Evolutionary conservation across 371 early-diverging fungal species (phyloP), one percentile per base, ranked within the genome.

Genomic region (Mucor sp.): DNA sequence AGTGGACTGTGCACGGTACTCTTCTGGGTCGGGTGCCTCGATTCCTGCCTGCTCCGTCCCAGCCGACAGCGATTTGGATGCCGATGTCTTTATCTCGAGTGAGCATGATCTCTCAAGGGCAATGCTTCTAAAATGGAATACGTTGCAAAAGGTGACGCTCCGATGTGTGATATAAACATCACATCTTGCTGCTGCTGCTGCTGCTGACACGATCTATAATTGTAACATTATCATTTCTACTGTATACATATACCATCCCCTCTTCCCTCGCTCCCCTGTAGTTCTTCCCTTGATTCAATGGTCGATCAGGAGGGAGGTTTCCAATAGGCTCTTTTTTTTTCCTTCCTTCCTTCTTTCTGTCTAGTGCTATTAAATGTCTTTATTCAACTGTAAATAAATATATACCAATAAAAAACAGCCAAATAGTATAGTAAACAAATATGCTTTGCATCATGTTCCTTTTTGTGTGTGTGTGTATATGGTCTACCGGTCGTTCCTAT

Each of bases 81-180:
- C 41, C 47, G 33, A 32, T 8, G 21, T 15, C 6, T 7, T 65
- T 14, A 17, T 58, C 19, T 14, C 35, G 6, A 12, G 33, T 21
- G 33, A 62, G 15, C 17, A 27, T 7, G 32, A 62, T 6, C 47
- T 37, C 7, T 30, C 28, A 21, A 30, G 32, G n/a, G 50, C 62
- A 19, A 58, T 65, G 59, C 48, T 33, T 23, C 32, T 48, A 27
- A 43, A 35, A 58, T 58, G 65, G 65, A 30, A 32, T 35, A 14
- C 17, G 2, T 30, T 44, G 8, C 32, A 21, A 23, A 65, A 65
- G 48, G 48, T 58, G 23, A 65, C 65, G 15, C 58, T 58, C 33
- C 65, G 65, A 12, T 62, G 62, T 62, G 35, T 60, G 12, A 25
- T 60, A 15, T 60, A 60, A 27, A 25, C 41, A 15, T 39, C 32